Evolutionary conservation across 2,329 filamentous ascomycete species (phyloP).

Genomic region (Paecilomyces variotii): DNA sequence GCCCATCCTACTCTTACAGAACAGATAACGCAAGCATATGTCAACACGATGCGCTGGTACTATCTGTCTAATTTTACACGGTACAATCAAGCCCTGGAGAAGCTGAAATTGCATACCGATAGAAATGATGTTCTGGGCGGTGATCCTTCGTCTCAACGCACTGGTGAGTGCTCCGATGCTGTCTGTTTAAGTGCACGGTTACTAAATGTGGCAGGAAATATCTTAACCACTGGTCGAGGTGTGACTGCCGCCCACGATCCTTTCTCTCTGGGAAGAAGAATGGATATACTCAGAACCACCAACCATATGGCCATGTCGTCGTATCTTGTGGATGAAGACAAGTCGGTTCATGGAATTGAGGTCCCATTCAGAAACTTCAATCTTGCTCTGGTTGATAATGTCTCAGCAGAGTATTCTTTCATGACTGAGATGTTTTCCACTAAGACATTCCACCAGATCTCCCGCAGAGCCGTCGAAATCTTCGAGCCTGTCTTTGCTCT

Average conservation of each 20-base stretch:
- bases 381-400: slow-evolving; percentile 85
- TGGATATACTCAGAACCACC: slow-evolving; percentile 68
- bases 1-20: slow-evolving; percentile 77
- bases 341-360: slow-evolving; percentile 77
- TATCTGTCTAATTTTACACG: slow-evolving; percentile 85
- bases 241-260: slow-evolving; percentile 58
- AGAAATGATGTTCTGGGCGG: slow-evolving; percentile 75
- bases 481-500: slow-evolving; percentile 86
- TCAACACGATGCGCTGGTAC: slow-evolving; percentile 99
- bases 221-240: slow-evolving; percentile 32
- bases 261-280: slow-evolving; percentile 78
- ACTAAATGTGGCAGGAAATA: slow-evolving; percentile 20
- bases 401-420: slow-evolving; percentile 90
- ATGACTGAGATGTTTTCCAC: slow-evolving; percentile 83
- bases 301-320: slow-evolving; percentile 73
- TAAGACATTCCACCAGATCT: slow-evolving; percentile 66
- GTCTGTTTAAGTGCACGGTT: neutral
- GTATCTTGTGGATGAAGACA: slow-evolving; percentile 85
- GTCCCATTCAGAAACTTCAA: slow-evolving; percentile 91
- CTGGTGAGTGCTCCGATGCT: slow-evolving; percentile 27
- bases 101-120: slow-evolving; percentile 80
- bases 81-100: slow-evolving; percentile 75
- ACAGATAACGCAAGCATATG: slow-evolving; percentile 86
- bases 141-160: slow-evolving; percentile 62
- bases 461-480: slow-evolving; percentile 75